These are phyloP conservation scores for Cryptococcus hybrid DNA, from an alignment of 1,284 basidiomycete genomes.

Conservation along the genomic window DNA sequence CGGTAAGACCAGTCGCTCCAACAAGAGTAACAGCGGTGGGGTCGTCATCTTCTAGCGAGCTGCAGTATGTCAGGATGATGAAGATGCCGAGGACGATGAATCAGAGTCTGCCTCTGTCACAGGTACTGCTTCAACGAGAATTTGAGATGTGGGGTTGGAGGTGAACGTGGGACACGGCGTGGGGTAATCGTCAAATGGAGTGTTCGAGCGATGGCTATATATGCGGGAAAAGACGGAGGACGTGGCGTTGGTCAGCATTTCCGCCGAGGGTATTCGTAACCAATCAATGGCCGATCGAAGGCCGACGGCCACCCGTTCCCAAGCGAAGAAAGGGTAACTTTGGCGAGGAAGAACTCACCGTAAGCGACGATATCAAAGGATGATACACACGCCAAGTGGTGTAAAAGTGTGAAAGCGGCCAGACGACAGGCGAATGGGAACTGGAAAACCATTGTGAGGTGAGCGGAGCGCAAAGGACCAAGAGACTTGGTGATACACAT, in stretches of 20 bases:
- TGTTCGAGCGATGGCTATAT: constrained; percentile 34
- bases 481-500: neutral
- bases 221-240: too few relatives aligned
- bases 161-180: constrained; percentile 32
- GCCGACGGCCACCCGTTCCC: neutral
- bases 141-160: constrained; percentile 14
- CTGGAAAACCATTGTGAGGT: constrained; percentile 8
- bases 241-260: neutral
- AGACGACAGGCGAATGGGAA: constrained; percentile 32
- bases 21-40: constrained; percentile 35
- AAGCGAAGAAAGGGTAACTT: neutral
- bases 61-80: neutral
- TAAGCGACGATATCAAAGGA: constrained; percentile 35
- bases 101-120: constrained; percentile 10
- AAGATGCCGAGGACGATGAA: neutral
- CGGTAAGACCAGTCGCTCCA: constrained; percentile 48
- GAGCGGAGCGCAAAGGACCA: neutral
- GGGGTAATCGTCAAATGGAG: constrained; percentile 33
- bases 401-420: constrained; percentile 24
- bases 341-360: constrained; percentile 18
- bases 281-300: neutral
- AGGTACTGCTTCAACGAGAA: constrained; percentile 6
- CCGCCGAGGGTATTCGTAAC: neutral
- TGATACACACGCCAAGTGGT: constrained; percentile 29
- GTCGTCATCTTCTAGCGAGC: constrained; percentile 1